Evolutionary conservation across 2,329 filamentous ascomycete species (phyloP).

Genomic region (Colletotrichum sp.): DNA sequence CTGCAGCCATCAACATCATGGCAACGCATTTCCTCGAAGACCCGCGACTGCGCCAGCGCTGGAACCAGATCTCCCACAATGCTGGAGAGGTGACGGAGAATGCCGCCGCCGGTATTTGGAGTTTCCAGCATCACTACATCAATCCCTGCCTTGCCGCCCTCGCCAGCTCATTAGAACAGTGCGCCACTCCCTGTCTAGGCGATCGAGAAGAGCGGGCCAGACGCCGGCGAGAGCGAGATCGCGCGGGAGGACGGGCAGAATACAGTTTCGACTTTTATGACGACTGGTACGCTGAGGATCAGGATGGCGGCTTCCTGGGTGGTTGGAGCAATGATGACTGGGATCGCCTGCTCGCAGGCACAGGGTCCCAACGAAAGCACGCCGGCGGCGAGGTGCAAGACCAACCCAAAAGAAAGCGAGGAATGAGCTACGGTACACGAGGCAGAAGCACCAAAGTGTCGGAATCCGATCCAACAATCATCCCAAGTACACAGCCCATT

Average conservation of each 20-base stretch:
- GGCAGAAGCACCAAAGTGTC: slow-evolving; percentile 43
- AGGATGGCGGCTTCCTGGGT: slow-evolving; percentile 60
- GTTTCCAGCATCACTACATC: slow-evolving; percentile 85
- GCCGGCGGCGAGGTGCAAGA: slow-evolving; percentile 48
- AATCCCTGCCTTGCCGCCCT: slow-evolving; percentile 78
- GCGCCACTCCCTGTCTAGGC: slow-evolving; percentile 73
- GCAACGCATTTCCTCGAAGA: slow-evolving; percentile 68
- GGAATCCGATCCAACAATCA: slow-evolving; percentile 84
- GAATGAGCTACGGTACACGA: slow-evolving; percentile 89
- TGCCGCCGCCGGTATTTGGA: slow-evolving; percentile 90
- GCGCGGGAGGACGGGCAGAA: slow-evolving; percentile 70
- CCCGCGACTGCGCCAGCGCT: slow-evolving; percentile 88
- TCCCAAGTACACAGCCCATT: slow-evolving; percentile 83
- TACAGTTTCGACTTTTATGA: slow-evolving; percentile 97
- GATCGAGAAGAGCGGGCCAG: slow-evolving; percentile 77
- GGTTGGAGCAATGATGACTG: slow-evolving; percentile 84
- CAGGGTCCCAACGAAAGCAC: slow-evolving; percentile 52
- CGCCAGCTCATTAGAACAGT: slow-evolving; percentile 71
- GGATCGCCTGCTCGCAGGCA: slow-evolving; percentile 80
- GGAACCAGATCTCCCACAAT: slow-evolving; percentile 91
- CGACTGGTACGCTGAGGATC: slow-evolving; percentile 80
- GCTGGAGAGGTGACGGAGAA: slow-evolving; percentile 90
- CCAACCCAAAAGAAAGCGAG: slow-evolving; percentile 75
- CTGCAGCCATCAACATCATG: slow-evolving; percentile 43
- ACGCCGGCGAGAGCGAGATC: slow-evolving; percentile 68